Percentiles rank a stretch among this genome's conserved stretches.
phyloP scores from a whole-genome alignment of 148 eudicot species.

The Pharnaceum exiguum region DNA sequence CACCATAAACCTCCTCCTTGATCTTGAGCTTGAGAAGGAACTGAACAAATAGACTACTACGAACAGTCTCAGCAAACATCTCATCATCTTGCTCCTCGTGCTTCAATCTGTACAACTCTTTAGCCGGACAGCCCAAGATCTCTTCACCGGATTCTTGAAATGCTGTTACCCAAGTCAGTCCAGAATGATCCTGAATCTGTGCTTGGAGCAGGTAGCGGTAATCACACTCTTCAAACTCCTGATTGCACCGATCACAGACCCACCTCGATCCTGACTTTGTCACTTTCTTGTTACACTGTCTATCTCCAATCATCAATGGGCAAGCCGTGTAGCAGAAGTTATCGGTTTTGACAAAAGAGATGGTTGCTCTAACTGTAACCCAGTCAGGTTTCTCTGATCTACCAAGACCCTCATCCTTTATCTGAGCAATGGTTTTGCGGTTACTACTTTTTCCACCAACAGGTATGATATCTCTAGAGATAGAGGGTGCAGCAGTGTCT shows the following conservation, averaged over 20 bases:
- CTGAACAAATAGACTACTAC: constrained; percentile 43
- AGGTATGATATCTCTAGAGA: constrained; percentile 67
- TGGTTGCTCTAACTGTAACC: constrained; percentile 72
- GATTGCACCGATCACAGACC: constrained; percentile 92
- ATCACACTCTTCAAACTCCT: constrained; percentile 95
- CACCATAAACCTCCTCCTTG: constrained; percentile 90
- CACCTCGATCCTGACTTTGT: constrained; percentile 68
- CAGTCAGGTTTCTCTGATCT: constrained; percentile 90
- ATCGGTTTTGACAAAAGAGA: constrained; percentile 74
- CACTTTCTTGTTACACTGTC: constrained; percentile 94
- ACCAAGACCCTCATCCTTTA: constrained; percentile 85
- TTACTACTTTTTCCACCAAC: constrained; percentile 65
- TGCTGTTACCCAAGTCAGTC: constrained; percentile 89
- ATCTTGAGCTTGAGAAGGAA: constrained; percentile 70
- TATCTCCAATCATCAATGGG: constrained; percentile 87
- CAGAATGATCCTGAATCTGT: constrained; percentile 86
- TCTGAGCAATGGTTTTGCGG: constrained; percentile 75
- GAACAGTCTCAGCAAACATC: constrained; percentile 46
- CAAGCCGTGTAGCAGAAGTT: constrained; percentile 92
- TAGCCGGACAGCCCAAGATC: constrained; percentile 80
- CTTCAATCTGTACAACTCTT: constrained; percentile 66
- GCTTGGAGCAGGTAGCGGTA: constrained; percentile 89
- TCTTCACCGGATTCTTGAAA: constrained; percentile 91
- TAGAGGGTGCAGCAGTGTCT: constrained; percentile 55
- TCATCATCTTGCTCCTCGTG: constrained; percentile 52